Conservation (phyloP, 257 asterid genomes). For the Jacaranda copaia region DNA sequence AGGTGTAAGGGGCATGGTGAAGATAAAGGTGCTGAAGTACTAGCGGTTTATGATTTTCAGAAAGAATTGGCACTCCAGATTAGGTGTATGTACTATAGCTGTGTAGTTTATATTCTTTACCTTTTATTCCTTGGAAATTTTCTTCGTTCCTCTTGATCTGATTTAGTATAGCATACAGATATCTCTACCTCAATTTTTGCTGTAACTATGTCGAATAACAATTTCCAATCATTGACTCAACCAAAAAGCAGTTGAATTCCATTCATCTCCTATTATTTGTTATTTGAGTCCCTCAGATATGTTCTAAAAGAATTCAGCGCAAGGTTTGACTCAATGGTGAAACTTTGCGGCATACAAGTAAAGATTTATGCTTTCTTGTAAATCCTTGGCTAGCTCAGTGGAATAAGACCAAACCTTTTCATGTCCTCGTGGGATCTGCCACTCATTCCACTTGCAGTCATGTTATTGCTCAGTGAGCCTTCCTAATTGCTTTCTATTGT, state of each 20-base stretch:
- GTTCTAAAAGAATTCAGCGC: background rate
- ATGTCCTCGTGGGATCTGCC: no score
- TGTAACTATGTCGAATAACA: conserved; percentile 38
- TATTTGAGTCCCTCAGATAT: background rate
- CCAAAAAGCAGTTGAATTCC: conserved; percentile 21
- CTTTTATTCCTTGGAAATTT: conserved; percentile 28
- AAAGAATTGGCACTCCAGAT: conserved; percentile 22
- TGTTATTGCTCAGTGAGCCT: background rate
- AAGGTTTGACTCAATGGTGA: background rate
- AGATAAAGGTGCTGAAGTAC: conserved; percentile 26
- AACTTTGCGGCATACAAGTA: background rate
- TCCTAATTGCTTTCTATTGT: background rate
- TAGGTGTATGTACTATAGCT: conserved; percentile 40
- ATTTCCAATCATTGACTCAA: conserved; percentile 23
- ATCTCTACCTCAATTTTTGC: conserved; percentile 35
- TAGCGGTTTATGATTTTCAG: conserved; percentile 28
- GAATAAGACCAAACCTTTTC: background rate
- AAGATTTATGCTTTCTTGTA: background rate
- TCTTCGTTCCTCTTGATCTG: conserved; percentile 28
- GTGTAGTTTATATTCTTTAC: conserved; percentile 47
- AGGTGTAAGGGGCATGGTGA: conserved; percentile 17
- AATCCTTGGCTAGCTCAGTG: background rate
- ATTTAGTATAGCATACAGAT: conserved; percentile 44
- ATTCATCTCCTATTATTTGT: conserved; percentile 6
- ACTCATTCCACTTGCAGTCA: background rate